Evolutionary conservation across 441 rosid genomes (phyloP).

Genomic region (Isatis lusitanica): DNA sequence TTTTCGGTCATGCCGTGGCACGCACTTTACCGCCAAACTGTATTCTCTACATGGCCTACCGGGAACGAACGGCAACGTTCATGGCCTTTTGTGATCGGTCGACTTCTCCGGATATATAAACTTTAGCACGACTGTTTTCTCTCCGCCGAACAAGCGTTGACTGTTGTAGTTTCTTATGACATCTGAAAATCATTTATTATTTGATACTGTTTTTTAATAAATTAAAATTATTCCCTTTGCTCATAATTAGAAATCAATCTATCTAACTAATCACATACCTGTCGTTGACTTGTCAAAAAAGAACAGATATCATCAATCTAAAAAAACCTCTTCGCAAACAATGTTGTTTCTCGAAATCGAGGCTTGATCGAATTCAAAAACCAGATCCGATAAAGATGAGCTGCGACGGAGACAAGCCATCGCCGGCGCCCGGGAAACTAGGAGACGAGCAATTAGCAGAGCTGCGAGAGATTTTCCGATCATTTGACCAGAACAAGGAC

Average conservation of each 20-base stretch:
- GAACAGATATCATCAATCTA: slow-evolving; percentile 16
- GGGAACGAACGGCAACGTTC: too few relatives aligned
- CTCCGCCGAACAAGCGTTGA: slow-evolving; percentile 28
- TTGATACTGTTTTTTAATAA: neutral
- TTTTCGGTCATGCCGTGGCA: neutral
- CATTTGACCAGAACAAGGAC: slow-evolving; percentile 40
- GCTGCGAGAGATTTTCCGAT: slow-evolving; percentile 41
- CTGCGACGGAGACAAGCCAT: slow-evolving; percentile 15
- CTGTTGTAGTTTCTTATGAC: neutral
- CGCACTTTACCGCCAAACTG: neutral
- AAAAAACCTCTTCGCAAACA: neutral
- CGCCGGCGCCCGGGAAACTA: slow-evolving; percentile 27
- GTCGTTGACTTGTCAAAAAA: slow-evolving; percentile 34
- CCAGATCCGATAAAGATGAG: slow-evolving; percentile 24
- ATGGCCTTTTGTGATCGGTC: too few relatives aligned
- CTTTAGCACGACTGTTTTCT: slow-evolving; percentile 22
- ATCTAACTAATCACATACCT: neutral
- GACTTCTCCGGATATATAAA: neutral
- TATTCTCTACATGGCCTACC: neutral
- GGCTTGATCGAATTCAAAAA: slow-evolving; percentile 17
- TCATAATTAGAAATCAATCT: neutral
- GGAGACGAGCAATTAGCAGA: slow-evolving; percentile 41
- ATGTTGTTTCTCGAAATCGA: slow-evolving; percentile 11
- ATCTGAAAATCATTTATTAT: slow-evolving; percentile 6
- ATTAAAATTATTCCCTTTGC: neutral